Conservation (phyloP, 169 alveolate species). For the Eimeria acervulina region DNA sequence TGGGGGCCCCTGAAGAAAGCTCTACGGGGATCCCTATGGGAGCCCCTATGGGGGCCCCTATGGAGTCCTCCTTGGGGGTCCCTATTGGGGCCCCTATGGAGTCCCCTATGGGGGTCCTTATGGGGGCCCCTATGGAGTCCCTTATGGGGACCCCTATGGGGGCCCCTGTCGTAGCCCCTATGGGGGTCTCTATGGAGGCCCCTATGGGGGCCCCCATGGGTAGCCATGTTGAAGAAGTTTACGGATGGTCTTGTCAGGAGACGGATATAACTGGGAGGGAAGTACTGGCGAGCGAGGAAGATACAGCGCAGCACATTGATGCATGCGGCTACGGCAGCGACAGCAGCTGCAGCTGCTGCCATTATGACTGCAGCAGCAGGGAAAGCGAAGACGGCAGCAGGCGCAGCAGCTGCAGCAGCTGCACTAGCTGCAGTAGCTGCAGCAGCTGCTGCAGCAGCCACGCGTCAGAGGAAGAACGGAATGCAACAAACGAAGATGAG, state of each 20-base stretch:
- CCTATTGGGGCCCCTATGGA: not conserved
- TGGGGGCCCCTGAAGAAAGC: too few species aligned
- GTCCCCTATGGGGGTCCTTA: too few species aligned
- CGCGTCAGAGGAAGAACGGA: not conserved
- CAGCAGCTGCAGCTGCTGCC: conserved; percentile 65
- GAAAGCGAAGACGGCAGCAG: not conserved
- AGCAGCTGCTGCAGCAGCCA: not conserved
- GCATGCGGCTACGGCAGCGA: conserved; percentile 19
- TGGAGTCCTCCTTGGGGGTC: not conserved
- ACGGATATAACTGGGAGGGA: not conserved
- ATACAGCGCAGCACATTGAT: not conserved
- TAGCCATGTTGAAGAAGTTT: not conserved
- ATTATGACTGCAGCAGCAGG: conserved; percentile 51
- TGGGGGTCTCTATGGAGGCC: not conserved
- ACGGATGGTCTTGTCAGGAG: not conserved
- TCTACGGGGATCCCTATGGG: too few species aligned
- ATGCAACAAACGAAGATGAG: not conserved
- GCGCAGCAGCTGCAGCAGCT: too few species aligned
- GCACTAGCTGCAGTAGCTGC: not conserved
- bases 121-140: too few species aligned
- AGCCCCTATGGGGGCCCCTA: too few species aligned
- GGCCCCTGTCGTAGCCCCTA: too few species aligned
- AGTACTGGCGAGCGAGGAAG: not conserved
- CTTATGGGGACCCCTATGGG: too few species aligned
- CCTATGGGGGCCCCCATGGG: not conserved